phyloP scores from a whole-genome alignment of 2,329 filamentous ascomycete species.

The Dothistroma septosporum region DNA sequence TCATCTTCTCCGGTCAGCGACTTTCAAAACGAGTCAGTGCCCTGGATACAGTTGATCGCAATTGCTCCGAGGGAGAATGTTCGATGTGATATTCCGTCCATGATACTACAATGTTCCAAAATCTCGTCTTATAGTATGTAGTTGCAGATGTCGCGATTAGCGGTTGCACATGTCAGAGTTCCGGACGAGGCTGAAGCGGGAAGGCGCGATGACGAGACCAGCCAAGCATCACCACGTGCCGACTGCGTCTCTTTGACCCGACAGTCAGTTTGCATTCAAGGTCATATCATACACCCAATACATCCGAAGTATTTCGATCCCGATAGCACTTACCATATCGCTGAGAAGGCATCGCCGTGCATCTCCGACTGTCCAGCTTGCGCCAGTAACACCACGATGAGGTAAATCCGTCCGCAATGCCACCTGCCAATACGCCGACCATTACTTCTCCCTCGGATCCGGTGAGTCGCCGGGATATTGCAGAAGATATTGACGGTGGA shows the following conservation, averaged over 20 bases:
- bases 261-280: not conserved
- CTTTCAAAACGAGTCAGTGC: not conserved
- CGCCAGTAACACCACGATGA: not conserved
- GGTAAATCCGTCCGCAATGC: not conserved
- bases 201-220: not conserved
- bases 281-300: not conserved
- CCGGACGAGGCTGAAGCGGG: not conserved
- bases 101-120: not conserved
- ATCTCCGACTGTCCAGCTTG: not conserved
- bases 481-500: not conserved
- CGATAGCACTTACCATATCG: not conserved
- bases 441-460: not conserved
- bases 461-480: not conserved
- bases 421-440: not conserved
- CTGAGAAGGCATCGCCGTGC: not conserved
- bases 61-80: not conserved
- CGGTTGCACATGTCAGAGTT: not conserved
- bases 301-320: not conserved
- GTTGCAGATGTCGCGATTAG: too few species aligned
- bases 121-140: not conserved
- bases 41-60: too few species aligned
- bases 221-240: not conserved
- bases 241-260: not conserved
- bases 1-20: not conserved
- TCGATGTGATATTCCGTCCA: too few species aligned